Evolutionary conservation across 1,284 basidiomycete genomes (phyloP).

Genomic region (Puccinia hordei): DNA sequence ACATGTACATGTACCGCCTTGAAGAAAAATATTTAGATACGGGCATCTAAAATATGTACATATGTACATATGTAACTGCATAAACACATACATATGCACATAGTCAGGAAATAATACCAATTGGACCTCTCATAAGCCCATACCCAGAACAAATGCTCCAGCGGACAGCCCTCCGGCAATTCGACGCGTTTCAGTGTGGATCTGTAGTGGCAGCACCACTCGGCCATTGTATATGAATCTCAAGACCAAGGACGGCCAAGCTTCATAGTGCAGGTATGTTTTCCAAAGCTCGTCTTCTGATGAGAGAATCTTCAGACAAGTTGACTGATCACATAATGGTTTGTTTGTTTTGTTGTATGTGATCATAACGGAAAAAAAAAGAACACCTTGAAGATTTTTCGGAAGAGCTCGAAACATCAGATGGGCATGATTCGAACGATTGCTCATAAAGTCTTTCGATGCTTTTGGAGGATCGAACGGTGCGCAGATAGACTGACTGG

Average conservation of each 20-base stretch:
- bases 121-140: no score
- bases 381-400: not conserved
- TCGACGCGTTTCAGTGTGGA: no score
- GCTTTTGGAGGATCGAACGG: slow-evolving; percentile 79
- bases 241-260: not conserved
- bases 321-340: not conserved
- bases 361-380: not conserved
- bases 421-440: slow-evolving; percentile 57
- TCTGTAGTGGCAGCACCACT: not conserved
- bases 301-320: not conserved
- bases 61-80: no score
- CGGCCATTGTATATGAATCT: not conserved
- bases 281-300: no score
- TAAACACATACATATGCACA: no score
- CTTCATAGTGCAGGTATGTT: not conserved
- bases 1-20: no score
- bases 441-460: slow-evolving; percentile 70
- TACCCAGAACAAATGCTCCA: no score
- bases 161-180: no score
- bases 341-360: not conserved
- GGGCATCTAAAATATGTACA: no score
- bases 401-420: not conserved
- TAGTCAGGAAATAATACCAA: no score
- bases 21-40: no score
- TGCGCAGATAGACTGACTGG: slow-evolving; percentile 79